Percentiles rank a stretch among this genome's conserved stretches.
Conservation (phyloP, 2,329 filamentous ascomycete genomes). For the Sporothrix mexicana region DNA sequence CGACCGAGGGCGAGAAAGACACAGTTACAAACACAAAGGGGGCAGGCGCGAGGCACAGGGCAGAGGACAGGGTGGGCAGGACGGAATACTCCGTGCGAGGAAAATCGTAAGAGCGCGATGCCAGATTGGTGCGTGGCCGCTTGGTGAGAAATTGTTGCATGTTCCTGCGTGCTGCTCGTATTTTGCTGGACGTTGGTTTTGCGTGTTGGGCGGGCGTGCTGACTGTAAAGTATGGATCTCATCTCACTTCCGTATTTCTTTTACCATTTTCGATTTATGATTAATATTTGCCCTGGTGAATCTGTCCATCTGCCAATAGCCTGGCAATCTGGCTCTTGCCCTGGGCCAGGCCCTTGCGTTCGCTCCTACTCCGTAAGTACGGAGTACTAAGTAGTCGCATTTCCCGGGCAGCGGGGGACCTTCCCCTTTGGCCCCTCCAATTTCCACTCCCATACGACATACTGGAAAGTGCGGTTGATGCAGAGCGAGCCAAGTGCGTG, state of each 20-base stretch:
- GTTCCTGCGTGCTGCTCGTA: not conserved
- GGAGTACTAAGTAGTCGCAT: slow-evolving; percentile 31
- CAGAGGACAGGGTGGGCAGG: not conserved
- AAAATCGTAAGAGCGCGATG: not conserved
- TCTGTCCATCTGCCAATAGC: too few species aligned
- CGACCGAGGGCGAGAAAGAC: not conserved
- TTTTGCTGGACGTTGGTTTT: not conserved
- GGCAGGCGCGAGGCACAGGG: slow-evolving; percentile 10
- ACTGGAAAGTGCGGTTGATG: slow-evolving; percentile 1
- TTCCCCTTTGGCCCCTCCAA: slow-evolving; percentile 33
- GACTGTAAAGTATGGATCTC: not conserved
- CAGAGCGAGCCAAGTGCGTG: slow-evolving; percentile 26
- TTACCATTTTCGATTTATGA: too few species aligned
- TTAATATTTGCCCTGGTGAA: too few species aligned
- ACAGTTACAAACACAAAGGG: not conserved
- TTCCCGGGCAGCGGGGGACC: slow-evolving; percentile 30
- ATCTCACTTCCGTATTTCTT: not conserved
- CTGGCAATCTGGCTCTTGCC: not conserved
- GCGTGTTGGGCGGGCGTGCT: slow-evolving; percentile 10
- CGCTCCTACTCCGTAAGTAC: slow-evolving; percentile 23
- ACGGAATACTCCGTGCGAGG: slow-evolving; percentile 22
- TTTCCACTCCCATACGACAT: slow-evolving; percentile 33
- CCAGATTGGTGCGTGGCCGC: not conserved
- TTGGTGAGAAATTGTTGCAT: slow-evolving; percentile 4
- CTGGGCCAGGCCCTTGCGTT: not conserved